Conservation (phyloP, 2,329 filamentous ascomycete genomes). For the Zalaria obscura region DNA sequence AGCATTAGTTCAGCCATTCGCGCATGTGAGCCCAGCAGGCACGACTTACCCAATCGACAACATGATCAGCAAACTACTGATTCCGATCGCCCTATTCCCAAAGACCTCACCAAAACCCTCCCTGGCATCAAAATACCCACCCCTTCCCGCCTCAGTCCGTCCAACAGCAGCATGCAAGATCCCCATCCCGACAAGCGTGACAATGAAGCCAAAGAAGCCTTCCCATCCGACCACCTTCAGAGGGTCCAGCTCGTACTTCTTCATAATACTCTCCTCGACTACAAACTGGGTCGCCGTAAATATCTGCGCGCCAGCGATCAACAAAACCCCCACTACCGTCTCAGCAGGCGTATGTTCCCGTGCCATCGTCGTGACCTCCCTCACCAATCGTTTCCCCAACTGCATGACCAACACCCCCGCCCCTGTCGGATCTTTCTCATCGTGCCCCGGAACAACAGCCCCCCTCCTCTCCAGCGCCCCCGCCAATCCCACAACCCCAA, state of each 20-base stretch:
- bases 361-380: constrained; percentile 26
- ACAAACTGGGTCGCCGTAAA: constrained; percentile 97
- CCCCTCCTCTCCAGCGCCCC: constrained; percentile 65
- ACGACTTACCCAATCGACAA: constrained; percentile 76
- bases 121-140: constrained; percentile 80
- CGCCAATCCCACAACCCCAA: constrained; percentile 78
- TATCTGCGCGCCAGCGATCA: constrained; percentile 89
- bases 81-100: constrained; percentile 52
- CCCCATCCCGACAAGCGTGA: constrained; percentile 68
- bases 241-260: constrained; percentile 65
- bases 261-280: constrained; percentile 83
- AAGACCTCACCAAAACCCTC: constrained; percentile 77
- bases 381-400: neutral
- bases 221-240: constrained; percentile 93
- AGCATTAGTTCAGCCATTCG: constrained; percentile 6
- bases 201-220: constrained; percentile 73
- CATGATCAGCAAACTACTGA: constrained; percentile 86
- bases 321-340: constrained; percentile 68
- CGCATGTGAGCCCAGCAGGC: neutral
- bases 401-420: constrained; percentile 13
- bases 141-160: constrained; percentile 53
- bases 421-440: constrained; percentile 8
- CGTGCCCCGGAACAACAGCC: constrained; percentile 14
- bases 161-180: constrained; percentile 68
- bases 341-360: constrained; percentile 44